phyloP scores from a whole-genome alignment of 805 yeast genomes.

The Barnettozyma populi region DNA sequence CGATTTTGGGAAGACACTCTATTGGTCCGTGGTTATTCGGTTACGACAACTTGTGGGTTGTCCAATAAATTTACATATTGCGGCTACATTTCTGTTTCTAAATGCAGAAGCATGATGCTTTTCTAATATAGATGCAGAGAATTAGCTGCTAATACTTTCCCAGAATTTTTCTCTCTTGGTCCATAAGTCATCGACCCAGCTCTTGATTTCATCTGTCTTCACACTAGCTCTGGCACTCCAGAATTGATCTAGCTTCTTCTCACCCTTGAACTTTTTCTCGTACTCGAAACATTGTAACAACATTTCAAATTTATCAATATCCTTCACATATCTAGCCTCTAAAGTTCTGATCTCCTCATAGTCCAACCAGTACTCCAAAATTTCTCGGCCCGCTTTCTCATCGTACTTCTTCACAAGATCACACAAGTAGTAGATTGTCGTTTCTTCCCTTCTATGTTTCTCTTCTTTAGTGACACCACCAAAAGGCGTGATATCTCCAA shows the following conservation, averaged over 20 bases:
- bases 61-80: conserved; percentile 14
- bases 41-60: conserved; percentile 64
- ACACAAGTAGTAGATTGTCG: conserved; percentile 62
- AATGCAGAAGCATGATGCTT: conserved; percentile 3
- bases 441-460: conserved; percentile 76
- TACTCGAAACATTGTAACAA: conserved; percentile 79
- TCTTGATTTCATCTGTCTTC: conserved; percentile 64
- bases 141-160: conserved; percentile 17
- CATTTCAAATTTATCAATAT: conserved; percentile 88
- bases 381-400: conserved; percentile 52
- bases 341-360: conserved; percentile 77
- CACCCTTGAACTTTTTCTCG: conserved; percentile 57
- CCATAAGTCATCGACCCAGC: conserved; percentile 59
- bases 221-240: conserved; percentile 55
- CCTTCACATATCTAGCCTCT: conserved; percentile 90
- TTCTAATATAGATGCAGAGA: neutral
- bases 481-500: conserved; percentile 90
- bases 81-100: neutral
- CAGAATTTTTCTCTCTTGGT: conserved; percentile 40
- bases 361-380: conserved; percentile 74
- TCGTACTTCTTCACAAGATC: conserved; percentile 62
- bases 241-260: conserved; percentile 62
- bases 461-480: conserved; percentile 70
- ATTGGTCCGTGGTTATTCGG: conserved; percentile 86
- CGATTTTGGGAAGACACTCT: conserved; percentile 72